These are phyloP conservation scores for Acanthamoeba polyphaga DNA, from an alignment of 208 protist species.

Conservation along the genomic window DNA sequence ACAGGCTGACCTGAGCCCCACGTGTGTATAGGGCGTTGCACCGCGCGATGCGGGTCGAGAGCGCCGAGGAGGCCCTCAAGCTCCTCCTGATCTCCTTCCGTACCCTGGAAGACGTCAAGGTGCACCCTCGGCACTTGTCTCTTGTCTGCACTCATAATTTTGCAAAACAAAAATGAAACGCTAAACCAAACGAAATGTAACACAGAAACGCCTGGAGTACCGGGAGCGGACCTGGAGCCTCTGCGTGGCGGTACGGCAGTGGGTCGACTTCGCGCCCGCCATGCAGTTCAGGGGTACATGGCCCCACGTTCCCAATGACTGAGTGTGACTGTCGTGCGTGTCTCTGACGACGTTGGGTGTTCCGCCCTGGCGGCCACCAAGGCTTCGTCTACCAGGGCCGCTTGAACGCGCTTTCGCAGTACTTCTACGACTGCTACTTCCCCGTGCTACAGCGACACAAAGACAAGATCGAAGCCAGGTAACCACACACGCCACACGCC, in stretches of 20 bases:
- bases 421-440: slow-evolving; percentile 14
- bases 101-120: neutral
- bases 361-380: neutral
- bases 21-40: neutral
- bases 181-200: neutral
- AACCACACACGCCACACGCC: too few species aligned
- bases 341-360: too few species aligned
- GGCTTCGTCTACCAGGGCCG: neutral
- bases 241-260: neutral
- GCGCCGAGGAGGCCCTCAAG: neutral
- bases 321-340: too few species aligned
- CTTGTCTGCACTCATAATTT: neutral
- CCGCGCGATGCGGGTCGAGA: neutral
- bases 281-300: neutral
- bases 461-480: neutral
- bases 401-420: slow-evolving; percentile 24
- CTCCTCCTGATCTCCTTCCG: neutral
- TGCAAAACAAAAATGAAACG: too few species aligned
- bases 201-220: neutral
- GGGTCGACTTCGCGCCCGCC: neutral
- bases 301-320: neutral
- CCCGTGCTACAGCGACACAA: neutral
- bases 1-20: neutral
- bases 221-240: neutral
- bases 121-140: neutral